Evolutionary conservation across 257 asterid species (phyloP).

Genomic region (Lavandula angustifolia): DNA sequence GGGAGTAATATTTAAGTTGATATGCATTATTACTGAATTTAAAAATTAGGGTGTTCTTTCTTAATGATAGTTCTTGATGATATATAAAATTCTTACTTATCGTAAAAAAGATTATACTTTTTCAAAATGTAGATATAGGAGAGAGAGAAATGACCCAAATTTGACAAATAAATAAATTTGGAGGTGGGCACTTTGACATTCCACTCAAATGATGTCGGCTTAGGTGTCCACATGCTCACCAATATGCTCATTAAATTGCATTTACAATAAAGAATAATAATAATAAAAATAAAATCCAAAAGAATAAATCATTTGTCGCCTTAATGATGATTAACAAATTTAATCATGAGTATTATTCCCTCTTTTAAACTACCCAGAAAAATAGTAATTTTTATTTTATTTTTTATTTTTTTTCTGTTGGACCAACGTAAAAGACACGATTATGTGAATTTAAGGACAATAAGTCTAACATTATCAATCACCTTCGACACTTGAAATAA

Average conservation of each 20-base stretch:
- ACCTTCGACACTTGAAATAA: slow-evolving; percentile 24
- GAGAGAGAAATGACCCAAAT: slow-evolving; percentile 20
- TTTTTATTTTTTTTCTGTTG: too few relatives aligned
- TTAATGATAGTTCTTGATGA: too few relatives aligned
- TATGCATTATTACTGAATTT: too few relatives aligned
- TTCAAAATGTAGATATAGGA: neutral
- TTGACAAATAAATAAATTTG: slow-evolving; percentile 21
- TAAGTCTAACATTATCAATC: slow-evolving; percentile 23
- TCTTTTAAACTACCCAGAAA: slow-evolving; percentile 38
- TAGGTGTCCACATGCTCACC: slow-evolving; percentile 69
- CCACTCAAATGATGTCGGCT: slow-evolving; percentile 59
- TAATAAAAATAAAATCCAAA: slow-evolving; percentile 12
- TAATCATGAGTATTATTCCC: slow-evolving; percentile 49
- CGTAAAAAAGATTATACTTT: slow-evolving; percentile 28
- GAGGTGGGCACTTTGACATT: slow-evolving; percentile 44
- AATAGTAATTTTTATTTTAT: neutral
- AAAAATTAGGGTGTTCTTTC: too few relatives aligned
- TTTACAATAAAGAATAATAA: neutral
- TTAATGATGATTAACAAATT: slow-evolving; percentile 36
- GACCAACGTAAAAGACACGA: too few relatives aligned
- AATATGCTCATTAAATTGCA: neutral
- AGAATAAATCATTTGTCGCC: slow-evolving; percentile 21
- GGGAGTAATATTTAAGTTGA: too few relatives aligned
- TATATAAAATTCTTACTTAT: neutral
- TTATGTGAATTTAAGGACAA: slow-evolving; percentile 31